These are phyloP conservation scores for Lonicera japonica DNA, from an alignment of 129 eudicot species.

Conservation along the genomic window DNA sequence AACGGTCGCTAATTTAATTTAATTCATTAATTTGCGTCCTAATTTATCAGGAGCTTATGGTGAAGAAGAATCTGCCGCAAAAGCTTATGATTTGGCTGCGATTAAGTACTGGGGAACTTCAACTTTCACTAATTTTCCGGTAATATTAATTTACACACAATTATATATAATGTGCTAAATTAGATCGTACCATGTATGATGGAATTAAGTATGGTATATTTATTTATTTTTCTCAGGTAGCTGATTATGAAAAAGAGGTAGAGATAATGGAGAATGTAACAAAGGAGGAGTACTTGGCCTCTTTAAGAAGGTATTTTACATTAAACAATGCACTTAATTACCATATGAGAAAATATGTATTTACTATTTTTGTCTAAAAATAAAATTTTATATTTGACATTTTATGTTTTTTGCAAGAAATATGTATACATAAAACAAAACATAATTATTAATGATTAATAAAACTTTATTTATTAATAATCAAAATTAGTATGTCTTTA, in stretches of 20 bases:
- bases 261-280: slow-evolving; percentile 69
- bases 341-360: neutral
- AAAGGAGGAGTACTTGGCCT: slow-evolving; percentile 75
- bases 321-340: neutral
- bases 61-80: slow-evolving; percentile 84
- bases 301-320: slow-evolving; percentile 58
- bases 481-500: too few species aligned
- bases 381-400: too few species aligned
- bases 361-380: too few species aligned
- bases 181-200: neutral
- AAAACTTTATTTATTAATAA: too few species aligned
- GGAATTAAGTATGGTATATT: neutral
- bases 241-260: slow-evolving; percentile 58
- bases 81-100: slow-evolving; percentile 88
- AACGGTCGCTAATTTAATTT: too few species aligned
- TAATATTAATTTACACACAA: slow-evolving; percentile 4
- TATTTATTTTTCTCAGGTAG: slow-evolving; percentile 23
- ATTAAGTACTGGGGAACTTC: slow-evolving; percentile 82
- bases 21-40: neutral
- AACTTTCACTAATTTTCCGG: slow-evolving; percentile 76
- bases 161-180: neutral
- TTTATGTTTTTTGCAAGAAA: too few species aligned
- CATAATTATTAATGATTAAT: too few species aligned
- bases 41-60: slow-evolving; percentile 61
- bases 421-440: too few species aligned